Conservation (phyloP, 2,329 filamentous ascomycete genomes). For the Diplodia mutila region DNA sequence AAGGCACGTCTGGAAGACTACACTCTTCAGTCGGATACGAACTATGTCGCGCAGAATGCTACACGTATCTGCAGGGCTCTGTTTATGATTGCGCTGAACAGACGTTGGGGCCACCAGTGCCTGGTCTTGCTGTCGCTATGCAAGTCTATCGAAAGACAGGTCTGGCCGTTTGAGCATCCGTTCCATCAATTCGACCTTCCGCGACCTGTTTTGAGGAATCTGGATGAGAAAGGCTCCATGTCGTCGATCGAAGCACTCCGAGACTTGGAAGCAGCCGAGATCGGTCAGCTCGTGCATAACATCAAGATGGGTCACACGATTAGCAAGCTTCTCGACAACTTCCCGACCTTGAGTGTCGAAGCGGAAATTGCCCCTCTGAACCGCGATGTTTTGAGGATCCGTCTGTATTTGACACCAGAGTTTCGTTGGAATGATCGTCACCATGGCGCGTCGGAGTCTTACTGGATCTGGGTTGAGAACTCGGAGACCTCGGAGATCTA, state of each 20-base stretch:
- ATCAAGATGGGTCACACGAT: constrained; percentile 83
- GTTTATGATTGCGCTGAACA: constrained; percentile 96
- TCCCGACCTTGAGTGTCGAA: constrained; percentile 88
- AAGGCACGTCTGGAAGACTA: constrained; percentile 88
- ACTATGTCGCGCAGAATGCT: constrained; percentile 94
- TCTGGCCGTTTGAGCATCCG: constrained; percentile 94
- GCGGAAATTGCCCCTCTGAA: constrained; percentile 95
- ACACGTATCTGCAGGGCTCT: constrained; percentile 91
- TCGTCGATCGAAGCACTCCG: constrained; percentile 79
- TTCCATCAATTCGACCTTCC: constrained; percentile 94
- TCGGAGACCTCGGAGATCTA: constrained; percentile 97
- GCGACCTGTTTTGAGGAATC: constrained; percentile 76
- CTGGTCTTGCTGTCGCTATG: constrained; percentile 87
- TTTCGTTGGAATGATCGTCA: constrained; percentile 94
- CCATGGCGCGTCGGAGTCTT: constrained; percentile 92
- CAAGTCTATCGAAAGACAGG: constrained; percentile 94
- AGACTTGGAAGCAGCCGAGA: constrained; percentile 92
- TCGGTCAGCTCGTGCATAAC: constrained; percentile 90
- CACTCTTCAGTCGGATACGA: constrained; percentile 85
- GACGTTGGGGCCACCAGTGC: constrained; percentile 95
- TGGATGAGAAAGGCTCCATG: constrained; percentile 77
- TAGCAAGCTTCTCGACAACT: constrained; percentile 80
- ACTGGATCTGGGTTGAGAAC: constrained; percentile 99
- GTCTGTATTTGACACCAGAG: constrained; percentile 82
- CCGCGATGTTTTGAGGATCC: constrained; percentile 89